Evolutionary conservation across 176 grass and related monocot species (phyloP).

Genomic region (Chrysopogon serrulatus): DNA sequence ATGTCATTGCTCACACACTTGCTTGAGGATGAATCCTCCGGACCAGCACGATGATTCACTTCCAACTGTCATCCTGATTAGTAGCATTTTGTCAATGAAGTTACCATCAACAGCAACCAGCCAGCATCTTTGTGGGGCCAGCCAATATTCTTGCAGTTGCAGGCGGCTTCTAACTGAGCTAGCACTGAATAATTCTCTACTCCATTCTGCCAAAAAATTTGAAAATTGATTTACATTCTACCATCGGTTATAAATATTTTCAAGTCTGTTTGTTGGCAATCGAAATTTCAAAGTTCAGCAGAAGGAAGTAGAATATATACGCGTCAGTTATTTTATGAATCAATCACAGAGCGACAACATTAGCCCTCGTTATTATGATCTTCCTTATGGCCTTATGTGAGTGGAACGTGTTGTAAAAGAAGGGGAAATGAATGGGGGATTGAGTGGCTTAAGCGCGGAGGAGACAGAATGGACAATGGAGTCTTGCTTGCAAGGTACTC

Average conservation of each 20-base stretch:
- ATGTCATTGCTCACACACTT: slow-evolving; percentile 24
- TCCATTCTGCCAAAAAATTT: neutral
- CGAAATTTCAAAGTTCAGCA: neutral
- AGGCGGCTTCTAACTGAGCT: neutral
- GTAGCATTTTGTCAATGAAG: slow-evolving; percentile 27
- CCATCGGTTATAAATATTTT: neutral
- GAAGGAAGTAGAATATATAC: neutral
- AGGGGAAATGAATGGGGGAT: slow-evolving; percentile 20
- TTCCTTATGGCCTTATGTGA: neutral
- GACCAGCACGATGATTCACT: slow-evolving; percentile 23
- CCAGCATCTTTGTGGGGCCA: neutral
- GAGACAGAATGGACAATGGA: neutral
- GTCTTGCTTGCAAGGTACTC: slow-evolving; percentile 74
- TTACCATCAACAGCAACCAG: slow-evolving; percentile 12
- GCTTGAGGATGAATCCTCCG: slow-evolving; percentile 38
- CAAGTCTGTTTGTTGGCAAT: neutral
- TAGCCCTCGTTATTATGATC: neutral
- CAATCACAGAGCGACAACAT: neutral
- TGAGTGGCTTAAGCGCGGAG: slow-evolving; percentile 29
- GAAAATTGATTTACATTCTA: neutral
- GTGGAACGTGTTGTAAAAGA: slow-evolving; percentile 27
- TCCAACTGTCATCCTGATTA: slow-evolving; percentile 18
- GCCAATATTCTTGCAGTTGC: neutral
- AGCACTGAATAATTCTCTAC: neutral
- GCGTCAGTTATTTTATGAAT: neutral